These are phyloP conservation scores for Serendipita indica DNA, from an alignment of 768 basidiomycete species.

Conservation along the genomic window DNA sequence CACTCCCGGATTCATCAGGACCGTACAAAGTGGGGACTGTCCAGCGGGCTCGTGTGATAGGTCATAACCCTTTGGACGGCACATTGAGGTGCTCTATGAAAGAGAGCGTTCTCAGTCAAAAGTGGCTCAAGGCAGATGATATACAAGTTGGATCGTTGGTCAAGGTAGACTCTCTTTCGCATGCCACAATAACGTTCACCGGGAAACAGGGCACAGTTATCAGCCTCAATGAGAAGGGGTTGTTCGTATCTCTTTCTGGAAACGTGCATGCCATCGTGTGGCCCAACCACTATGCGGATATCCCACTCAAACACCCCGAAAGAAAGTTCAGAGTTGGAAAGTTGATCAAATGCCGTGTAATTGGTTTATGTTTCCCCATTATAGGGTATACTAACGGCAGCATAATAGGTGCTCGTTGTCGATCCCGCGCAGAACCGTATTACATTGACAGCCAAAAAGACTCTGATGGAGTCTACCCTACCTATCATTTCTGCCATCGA, in stretches of 20 bases:
- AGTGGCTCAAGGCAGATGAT: constrained; percentile 69
- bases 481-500: constrained; percentile 52
- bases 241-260: constrained; percentile 78
- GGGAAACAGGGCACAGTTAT: constrained; percentile 48
- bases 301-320: constrained; percentile 82
- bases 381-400: background rate
- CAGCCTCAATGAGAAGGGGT: constrained; percentile 57
- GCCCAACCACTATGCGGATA: constrained; percentile 93
- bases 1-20: constrained; percentile 53
- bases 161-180: constrained; percentile 34
- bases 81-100: constrained; percentile 78
- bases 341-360: constrained; percentile 70
- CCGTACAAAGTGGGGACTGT: constrained; percentile 66
- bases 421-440: constrained; percentile 72
- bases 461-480: constrained; percentile 64
- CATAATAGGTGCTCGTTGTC: constrained; percentile 58
- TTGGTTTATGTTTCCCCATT: constrained; percentile 20
- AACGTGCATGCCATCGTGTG: constrained; percentile 86
- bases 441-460: constrained; percentile 80
- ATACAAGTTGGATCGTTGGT: constrained; percentile 74
- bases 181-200: background rate
- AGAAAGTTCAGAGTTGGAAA: constrained; percentile 76
- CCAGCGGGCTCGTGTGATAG: constrained; percentile 77
- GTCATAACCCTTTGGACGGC: constrained; percentile 74
- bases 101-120: constrained; percentile 66